Evolutionary conservation across 192 early-diverging fungal genomes (phyloP).

Genomic region (Dimargaris verticillata): DNA sequence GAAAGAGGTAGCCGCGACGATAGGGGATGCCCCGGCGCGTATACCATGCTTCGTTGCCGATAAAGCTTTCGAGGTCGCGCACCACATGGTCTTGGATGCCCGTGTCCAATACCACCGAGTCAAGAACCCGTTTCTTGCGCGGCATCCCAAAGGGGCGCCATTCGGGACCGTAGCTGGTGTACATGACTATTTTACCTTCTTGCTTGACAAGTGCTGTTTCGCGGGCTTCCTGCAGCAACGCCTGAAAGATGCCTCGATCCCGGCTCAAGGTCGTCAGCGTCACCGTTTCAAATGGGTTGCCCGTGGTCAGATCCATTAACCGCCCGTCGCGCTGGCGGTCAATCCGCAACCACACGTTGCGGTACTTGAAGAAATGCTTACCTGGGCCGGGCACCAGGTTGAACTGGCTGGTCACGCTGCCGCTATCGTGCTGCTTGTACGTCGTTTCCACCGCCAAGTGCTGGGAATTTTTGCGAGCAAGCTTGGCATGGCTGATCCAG

Average conservation of each 20-base stretch:
- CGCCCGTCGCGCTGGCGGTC: conserved; percentile 67
- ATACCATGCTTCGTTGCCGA: conserved; percentile 68
- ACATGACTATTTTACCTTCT: conserved; percentile 90
- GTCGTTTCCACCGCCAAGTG: conserved; percentile 77
- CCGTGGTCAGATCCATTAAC: conserved; percentile 84
- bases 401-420: conserved; percentile 67
- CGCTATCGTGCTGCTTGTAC: conserved; percentile 80
- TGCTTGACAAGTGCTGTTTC: conserved; percentile 66
- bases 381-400: conserved; percentile 85
- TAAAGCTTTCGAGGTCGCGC: conserved; percentile 54
- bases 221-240: conserved; percentile 69
- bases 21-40: conserved; percentile 77
- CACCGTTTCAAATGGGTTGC: conserved; percentile 86
- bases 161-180: conserved; percentile 86
- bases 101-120: conserved; percentile 56
- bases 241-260: conserved; percentile 58
- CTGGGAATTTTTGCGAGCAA: conserved; percentile 26
- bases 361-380: conserved; percentile 69
- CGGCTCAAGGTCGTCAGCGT: conserved; percentile 76
- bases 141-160: conserved; percentile 95
- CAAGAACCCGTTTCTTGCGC: conserved; percentile 49
- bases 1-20: conserved; percentile 70
- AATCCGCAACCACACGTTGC: conserved; percentile 65
- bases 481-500: conserved; percentile 52
- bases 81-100: conserved; percentile 49